Conservation (phyloP, 2,329 filamentous ascomycete species). For the Ciborinia camelliae region DNA sequence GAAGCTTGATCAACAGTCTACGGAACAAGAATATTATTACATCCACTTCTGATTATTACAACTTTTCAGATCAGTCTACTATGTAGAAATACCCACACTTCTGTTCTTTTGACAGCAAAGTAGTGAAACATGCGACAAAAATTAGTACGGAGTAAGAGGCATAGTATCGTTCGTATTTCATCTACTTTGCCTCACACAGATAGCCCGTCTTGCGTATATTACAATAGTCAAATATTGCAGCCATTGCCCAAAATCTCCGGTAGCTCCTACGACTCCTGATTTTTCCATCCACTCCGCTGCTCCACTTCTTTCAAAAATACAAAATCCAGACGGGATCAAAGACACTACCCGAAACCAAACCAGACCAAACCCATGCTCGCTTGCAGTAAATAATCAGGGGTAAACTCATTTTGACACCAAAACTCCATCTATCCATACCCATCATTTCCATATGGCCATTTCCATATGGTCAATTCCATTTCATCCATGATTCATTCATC, state of each 20-base stretch:
- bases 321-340: not conserved
- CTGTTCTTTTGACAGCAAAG: not conserved
- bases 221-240: not conserved
- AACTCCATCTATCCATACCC: slow-evolving; percentile 11
- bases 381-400: not conserved
- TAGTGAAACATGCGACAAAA: not conserved
- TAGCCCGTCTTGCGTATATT: not conserved
- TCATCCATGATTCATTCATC: slow-evolving; percentile 6
- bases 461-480: slow-evolving; percentile 3
- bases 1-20: not conserved
- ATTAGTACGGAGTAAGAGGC: not conserved
- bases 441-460: slow-evolving; percentile 7
- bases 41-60: not conserved
- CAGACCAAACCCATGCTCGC: slow-evolving; percentile 1
- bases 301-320: not conserved
- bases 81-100: not conserved
- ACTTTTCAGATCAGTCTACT: not conserved
- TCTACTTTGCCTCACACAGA: not conserved
- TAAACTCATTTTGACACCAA: not conserved
- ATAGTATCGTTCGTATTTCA: not conserved
- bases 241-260: not conserved
- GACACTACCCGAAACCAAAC: not conserved
- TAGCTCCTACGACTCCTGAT: not conserved
- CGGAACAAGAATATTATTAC: too few relatives aligned
- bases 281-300: not conserved